Conservation (phyloP, 1,284 basidiomycete genomes). For the Irpex rosettiformis region DNA sequence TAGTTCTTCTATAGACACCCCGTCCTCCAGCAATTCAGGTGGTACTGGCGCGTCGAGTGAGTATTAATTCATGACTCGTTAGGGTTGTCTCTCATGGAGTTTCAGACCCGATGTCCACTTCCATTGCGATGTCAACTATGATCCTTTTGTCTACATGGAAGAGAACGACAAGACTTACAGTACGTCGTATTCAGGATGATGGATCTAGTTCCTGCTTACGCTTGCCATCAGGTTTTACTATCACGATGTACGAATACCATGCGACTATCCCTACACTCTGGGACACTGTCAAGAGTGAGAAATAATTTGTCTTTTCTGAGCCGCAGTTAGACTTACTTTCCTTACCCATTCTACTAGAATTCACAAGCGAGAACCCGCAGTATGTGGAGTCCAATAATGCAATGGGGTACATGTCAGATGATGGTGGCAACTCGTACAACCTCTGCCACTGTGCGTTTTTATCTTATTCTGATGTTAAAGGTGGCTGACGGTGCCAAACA, state of each 20-base stretch:
- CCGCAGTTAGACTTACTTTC: neutral
- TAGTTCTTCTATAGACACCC: constrained; percentile 88
- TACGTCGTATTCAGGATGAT: constrained; percentile 17
- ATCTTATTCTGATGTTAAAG: neutral
- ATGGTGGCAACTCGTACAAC: constrained; percentile 65
- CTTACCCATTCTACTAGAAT: constrained; percentile 50
- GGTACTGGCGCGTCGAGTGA: constrained; percentile 79
- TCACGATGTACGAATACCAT: constrained; percentile 74
- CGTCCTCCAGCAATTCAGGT: constrained; percentile 77
- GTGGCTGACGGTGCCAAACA: constrained; percentile 19
- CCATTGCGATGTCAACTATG: constrained; percentile 69
- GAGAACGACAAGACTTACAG: constrained; percentile 70
- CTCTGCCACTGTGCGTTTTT: constrained; percentile 62
- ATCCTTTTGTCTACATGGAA: constrained; percentile 78
- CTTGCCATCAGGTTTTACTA: constrained; percentile 54
- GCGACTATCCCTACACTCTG: constrained; percentile 76
- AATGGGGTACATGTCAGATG: constrained; percentile 64
- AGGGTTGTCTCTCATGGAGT: neutral
- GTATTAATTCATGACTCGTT: constrained; percentile 7
- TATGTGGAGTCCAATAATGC: constrained; percentile 64
- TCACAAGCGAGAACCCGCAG: constrained; percentile 58
- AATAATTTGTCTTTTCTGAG: neutral
- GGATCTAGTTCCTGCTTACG: neutral
- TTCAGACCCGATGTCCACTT: constrained; percentile 65
- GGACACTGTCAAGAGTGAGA: constrained; percentile 51